Evolutionary conservation across 2,329 filamentous ascomycete species (phyloP), one percentile per base, ranked within the genome.

Genomic region (Venturia nashicola): DNA sequence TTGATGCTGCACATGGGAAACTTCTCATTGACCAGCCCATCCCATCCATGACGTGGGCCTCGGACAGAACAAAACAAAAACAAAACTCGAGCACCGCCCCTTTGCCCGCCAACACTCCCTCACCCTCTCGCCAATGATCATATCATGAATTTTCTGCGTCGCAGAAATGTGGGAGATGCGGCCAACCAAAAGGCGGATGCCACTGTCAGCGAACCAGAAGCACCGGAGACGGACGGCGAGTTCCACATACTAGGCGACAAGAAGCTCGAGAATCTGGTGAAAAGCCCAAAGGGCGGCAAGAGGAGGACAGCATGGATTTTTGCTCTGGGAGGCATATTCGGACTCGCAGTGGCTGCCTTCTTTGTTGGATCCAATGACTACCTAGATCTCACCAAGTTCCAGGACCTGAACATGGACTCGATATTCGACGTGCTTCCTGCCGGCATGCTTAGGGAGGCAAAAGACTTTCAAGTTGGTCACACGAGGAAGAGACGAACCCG

Each of bases 391-490:
- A 90, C 93, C 65, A 80, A 89, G 59, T 71, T 87, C 67, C 78
- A 83, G 71, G 83, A 86, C 67, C 73, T 90, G 71, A 94, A 90
- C 71, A 83, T 99, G 76, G 92, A 97, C 68, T 88, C 85, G 66
- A 76, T 97, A 65, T 81, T 96, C 64, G 94, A 97, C 74, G 91
- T 89, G 0, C 81, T 99, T 44, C 94, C 94, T 0, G 89, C 90
- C 3, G 89, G 89, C 7, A 84, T 99, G 67, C 80, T 97, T 39
- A 87, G 83, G 70, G 94, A 97, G 76, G 90, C 93, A 71, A 87
- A 86, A 69, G 90, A 96, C 71, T 80, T 97, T 66, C 85, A 94
- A 73, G 89, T 92, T 79, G 62, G 54, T 59, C 40, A 34, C 12
- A 61, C 64, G 63, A 65, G 70, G 73, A 69, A 73, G 69, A 43